These are phyloP conservation scores for Microbotryomycetes sp. DNA, from an alignment of 1,284 basidiomycete species.

Conservation along the genomic window DNA sequence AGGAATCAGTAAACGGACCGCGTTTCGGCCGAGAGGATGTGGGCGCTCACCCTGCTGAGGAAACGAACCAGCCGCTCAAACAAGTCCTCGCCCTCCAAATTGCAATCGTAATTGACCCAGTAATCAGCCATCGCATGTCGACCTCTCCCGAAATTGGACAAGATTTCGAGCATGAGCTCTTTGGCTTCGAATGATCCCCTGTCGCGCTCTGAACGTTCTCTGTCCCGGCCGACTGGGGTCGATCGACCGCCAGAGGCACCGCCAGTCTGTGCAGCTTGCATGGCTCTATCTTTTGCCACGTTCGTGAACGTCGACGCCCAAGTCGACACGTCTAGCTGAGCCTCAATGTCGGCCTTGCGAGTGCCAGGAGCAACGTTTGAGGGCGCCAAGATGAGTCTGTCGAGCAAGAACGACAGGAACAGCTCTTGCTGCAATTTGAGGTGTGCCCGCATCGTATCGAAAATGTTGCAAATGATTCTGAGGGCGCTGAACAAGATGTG, in stretches of 20 bases:
- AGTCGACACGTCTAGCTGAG: conserved; percentile 33
- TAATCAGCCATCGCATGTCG: conserved; percentile 90
- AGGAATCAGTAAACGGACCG: not conserved
- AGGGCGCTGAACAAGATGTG: conserved; percentile 71
- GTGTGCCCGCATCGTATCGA: conserved; percentile 77
- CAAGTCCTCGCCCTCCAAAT: conserved; percentile 91
- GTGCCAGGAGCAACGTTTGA: conserved; percentile 36
- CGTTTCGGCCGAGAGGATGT: not conserved
- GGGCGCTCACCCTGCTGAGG: conserved; percentile 48
- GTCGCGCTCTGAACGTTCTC: conserved; percentile 4
- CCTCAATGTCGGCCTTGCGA: conserved; percentile 40
- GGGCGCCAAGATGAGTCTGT: conserved; percentile 56
- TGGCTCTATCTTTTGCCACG: not conserved
- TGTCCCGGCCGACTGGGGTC: conserved; percentile 34
- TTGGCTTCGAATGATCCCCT: conserved; percentile 54
- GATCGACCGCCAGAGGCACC: conserved; percentile 20
- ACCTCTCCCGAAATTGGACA: conserved; percentile 65
- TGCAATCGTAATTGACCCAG: conserved; percentile 95
- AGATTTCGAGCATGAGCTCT: conserved; percentile 81
- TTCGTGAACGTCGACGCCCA: conserved; percentile 25
- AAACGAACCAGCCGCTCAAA: conserved; percentile 89
- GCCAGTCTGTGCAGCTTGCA: conserved; percentile 10
- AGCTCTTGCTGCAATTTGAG: conserved; percentile 96
- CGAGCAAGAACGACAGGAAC: conserved; percentile 87
- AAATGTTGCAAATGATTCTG: conserved; percentile 77